phyloP scores from a whole-genome alignment of 192 early-diverging fungal species.

The Mortierella alpina region DNA sequence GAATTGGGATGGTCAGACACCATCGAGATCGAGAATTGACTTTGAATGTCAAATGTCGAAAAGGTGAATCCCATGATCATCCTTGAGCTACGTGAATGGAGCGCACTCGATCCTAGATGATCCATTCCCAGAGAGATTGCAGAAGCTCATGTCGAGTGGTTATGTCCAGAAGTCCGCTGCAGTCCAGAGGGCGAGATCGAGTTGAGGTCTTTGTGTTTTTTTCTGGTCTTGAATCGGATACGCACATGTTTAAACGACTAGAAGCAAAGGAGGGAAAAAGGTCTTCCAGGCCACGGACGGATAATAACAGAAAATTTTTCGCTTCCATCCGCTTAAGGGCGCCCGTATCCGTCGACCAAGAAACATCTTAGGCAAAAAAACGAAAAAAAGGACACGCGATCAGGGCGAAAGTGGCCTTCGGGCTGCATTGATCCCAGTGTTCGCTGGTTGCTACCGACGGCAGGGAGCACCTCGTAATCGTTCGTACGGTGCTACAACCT shows the following conservation, averaged over 20 bases:
- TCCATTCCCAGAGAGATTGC: slow-evolving; percentile 10
- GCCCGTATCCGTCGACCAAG: not conserved
- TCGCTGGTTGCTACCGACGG: too few species aligned
- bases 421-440: too few species aligned
- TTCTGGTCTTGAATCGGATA: slow-evolving; percentile 8
- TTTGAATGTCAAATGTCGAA: slow-evolving; percentile 33
- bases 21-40: not conserved
- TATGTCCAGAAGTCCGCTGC: too few species aligned
- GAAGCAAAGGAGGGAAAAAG: slow-evolving; percentile 50
- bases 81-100: not conserved
- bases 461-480: too few species aligned
- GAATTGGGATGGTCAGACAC: not conserved
- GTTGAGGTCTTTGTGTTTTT: not conserved
- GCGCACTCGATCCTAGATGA: not conserved
- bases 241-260: slow-evolving; percentile 49
- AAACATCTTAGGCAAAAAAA: too few species aligned
- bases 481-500: too few species aligned
- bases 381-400: too few species aligned
- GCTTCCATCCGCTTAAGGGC: slow-evolving; percentile 17
- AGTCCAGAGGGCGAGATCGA: not conserved
- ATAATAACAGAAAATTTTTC: slow-evolving; percentile 38
- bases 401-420: too few species aligned
- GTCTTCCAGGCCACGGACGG: not conserved
- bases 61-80: slow-evolving; percentile 3
- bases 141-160: not conserved